Evolutionary conservation across 2,329 filamentous ascomycete genomes (phyloP), one percentile per base, ranked within the genome.

Genomic region (Scytalidium lignicola): DNA sequence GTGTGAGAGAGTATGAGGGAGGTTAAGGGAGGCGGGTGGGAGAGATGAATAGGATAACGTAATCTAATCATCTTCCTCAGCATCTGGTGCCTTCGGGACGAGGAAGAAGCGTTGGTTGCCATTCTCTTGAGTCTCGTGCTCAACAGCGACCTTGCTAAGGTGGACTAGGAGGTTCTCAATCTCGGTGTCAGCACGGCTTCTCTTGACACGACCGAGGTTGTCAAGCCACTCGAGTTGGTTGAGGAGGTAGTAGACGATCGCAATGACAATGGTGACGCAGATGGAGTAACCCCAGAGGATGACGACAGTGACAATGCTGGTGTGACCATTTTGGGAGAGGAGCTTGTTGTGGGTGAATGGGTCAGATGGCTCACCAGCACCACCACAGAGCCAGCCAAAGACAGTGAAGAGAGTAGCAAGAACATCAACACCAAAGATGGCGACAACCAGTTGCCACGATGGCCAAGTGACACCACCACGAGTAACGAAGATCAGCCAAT

Each of bases 401-500:
- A 87, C 68, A 69, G 77, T 80, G 78, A 89, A 90, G 62, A 89
- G 73, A 49, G 85, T 88, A 32, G 86, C 81, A 22, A 89, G 68
- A 46, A 80, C 77, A 66, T 89, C 86, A 62, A 90, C 86, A 65
- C 79, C 74, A 58, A 86, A 72, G 66, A 89, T 89, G 59, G 86
- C 86, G 55, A 72, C 74, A 53, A 89, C 75, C 47, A 90, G 74
- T 70, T 89, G 85, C 81, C 83, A 87, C 2, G 84, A 87, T 51
- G 86, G 86, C 74, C 79, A 85, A 22, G 86, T 89, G 69, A 82
- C 76, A 59, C 79, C 82, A 64, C 86, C 81, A 60, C 85, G 83
- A 39, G 85, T 88, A 62, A 88, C 85, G 67, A 89, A 88, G 65
- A 88, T 89, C 51, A 89, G 75, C 85, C 85, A 89, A 65, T 88